A percentile compares a stretch with the other conserved stretches of the same genome.
Evolutionary conservation across 495 filamentous ascomycete species (phyloP).

Genomic region (Penicillium canariense): DNA sequence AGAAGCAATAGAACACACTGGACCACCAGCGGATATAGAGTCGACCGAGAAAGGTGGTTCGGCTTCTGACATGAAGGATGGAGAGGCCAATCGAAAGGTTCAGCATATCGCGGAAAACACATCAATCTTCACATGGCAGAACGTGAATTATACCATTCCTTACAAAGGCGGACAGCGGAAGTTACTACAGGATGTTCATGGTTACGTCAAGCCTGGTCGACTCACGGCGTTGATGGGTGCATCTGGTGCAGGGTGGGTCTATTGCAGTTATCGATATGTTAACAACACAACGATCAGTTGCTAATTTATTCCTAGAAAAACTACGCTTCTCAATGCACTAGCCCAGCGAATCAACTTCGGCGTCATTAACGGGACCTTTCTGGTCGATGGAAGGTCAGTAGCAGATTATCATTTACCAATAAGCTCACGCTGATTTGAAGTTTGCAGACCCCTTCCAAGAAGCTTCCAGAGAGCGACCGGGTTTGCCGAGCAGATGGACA

Average conservation of each 20-base stretch:
- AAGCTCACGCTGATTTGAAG: conserved; percentile 1
- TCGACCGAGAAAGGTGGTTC: conserved; percentile 29
- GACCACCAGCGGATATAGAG: conserved; percentile 48
- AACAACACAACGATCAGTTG: background rate
- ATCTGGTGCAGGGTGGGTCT: conserved; percentile 65
- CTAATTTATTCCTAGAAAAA: conserved; percentile 39
- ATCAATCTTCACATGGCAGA: conserved; percentile 72
- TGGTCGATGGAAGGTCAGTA: conserved; percentile 52
- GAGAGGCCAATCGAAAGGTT: conserved; percentile 29
- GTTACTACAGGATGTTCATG: conserved; percentile 62
- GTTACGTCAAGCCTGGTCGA: conserved; percentile 68
- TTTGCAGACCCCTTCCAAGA: conserved; percentile 37
- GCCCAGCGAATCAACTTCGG: conserved; percentile 57
- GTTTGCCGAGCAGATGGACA: conserved; percentile 63
- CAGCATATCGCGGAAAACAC: conserved; percentile 55
- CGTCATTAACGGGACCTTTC: conserved; percentile 47
- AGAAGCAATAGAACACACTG: conserved; percentile 36
- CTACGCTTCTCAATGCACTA: conserved; percentile 53
- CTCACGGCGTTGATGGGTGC: conserved; percentile 70
- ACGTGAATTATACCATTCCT: conserved; percentile 73
- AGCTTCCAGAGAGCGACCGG: conserved; percentile 54
- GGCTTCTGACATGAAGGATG: conserved; percentile 20
- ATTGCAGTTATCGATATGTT: background rate
- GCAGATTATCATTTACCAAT: background rate
- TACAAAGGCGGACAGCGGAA: conserved; percentile 56